Percentiles rank a stretch among this genome's conserved stretches.
These are phyloP conservation scores for Heterobasidion irregulare DNA, from an alignment of 1,284 basidiomycete species.

Conservation along the genomic window DNA sequence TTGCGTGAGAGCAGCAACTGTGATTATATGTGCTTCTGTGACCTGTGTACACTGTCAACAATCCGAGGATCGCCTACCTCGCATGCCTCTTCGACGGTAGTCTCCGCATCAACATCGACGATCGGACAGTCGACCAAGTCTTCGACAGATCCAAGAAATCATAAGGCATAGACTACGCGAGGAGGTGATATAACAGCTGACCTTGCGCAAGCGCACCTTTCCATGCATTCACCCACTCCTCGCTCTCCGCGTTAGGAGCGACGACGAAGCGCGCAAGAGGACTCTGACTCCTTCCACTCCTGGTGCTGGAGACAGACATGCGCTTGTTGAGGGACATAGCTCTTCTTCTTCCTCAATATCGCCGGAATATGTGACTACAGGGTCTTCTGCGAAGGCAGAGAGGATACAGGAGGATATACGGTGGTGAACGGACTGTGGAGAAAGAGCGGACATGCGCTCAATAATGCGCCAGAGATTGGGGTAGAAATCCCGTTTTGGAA, in stretches of 20 bases:
- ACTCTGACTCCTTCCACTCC: slow-evolving; percentile 18
- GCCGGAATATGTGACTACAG: too few species aligned
- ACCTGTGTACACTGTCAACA: slow-evolving; percentile 1
- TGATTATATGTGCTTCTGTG: neutral
- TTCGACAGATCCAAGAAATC: slow-evolving; percentile 15
- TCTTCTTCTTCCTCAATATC: too few species aligned
- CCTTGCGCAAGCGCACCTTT: slow-evolving; percentile 15
- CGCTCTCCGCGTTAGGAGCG: slow-evolving; percentile 32
- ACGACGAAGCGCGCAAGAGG: slow-evolving; percentile 18
- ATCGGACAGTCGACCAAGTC: slow-evolving; percentile 62
- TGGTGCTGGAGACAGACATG: slow-evolving; percentile 23
- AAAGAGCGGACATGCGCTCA: too few species aligned
- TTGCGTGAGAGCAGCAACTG: slow-evolving; percentile 58
- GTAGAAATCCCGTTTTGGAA: neutral
- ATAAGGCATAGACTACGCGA: neutral
- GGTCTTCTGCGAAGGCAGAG: too few species aligned
- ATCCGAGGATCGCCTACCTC: slow-evolving; percentile 38
- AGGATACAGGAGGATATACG: too few species aligned
- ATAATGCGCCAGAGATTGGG: too few species aligned
- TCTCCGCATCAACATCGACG: slow-evolving; percentile 53
- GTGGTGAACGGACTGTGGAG: too few species aligned
- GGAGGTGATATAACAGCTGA: slow-evolving; percentile 3
- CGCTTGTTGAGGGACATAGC: slow-evolving; percentile 19
- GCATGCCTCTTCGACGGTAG: slow-evolving; percentile 71
- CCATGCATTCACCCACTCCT: slow-evolving; percentile 56